phyloP scores from a whole-genome alignment of 306 rosid species.

The Trifolium pratense region DNA sequence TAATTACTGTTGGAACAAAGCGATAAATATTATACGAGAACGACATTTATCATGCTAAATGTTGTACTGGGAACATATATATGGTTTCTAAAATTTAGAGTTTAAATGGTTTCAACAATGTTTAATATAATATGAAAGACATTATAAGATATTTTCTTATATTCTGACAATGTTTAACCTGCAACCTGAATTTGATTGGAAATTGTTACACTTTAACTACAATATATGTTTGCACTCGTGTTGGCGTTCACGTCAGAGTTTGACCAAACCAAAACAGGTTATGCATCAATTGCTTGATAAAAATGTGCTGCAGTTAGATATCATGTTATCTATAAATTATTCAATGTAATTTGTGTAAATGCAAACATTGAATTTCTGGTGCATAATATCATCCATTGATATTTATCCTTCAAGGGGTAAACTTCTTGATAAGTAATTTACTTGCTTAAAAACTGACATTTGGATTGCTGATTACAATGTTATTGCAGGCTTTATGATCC shows the following conservation, averaged over 20 bases:
- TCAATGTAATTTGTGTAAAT: constrained; percentile 8
- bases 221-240: constrained; percentile 17
- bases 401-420: constrained; percentile 26
- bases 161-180: background rate
- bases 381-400: constrained; percentile 29
- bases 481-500: constrained; percentile 97
- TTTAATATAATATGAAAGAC: background rate
- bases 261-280: constrained; percentile 25
- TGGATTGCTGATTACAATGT: constrained; percentile 42
- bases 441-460: constrained; percentile 24
- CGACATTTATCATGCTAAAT: background rate
- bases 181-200: constrained; percentile 1
- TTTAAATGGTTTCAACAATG: background rate
- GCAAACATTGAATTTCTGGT: constrained; percentile 26
- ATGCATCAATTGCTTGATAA: background rate
- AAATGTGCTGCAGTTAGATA: constrained; percentile 16
- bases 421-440: constrained; percentile 28
- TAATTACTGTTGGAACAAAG: constrained; percentile 10
- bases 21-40: constrained; percentile 5
- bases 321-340: constrained; percentile 5
- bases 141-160: background rate
- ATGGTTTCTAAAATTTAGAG: background rate
- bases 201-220: constrained; percentile 5
- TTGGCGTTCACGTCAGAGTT: constrained; percentile 34
- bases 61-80: constrained; percentile 1